Evolutionary conservation across 2,329 filamentous ascomycete species (phyloP).

Genomic region (Paracamarosporium sp.): DNA sequence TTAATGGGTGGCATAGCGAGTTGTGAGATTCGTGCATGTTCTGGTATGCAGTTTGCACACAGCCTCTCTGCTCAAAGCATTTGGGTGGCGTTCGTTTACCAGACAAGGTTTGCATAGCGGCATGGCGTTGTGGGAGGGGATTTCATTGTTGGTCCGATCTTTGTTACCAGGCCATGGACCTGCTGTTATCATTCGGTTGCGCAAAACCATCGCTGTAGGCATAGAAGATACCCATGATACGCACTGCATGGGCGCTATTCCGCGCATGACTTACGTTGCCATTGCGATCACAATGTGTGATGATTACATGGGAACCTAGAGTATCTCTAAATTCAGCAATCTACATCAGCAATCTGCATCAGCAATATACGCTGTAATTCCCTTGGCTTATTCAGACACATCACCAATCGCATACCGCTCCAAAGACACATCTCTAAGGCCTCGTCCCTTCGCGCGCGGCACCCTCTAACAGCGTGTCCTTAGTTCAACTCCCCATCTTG

Average conservation of each 20-base stretch:
- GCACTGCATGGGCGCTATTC: not conserved
- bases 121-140: not conserved
- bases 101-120: not conserved
- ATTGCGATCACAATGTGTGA: no score
- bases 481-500: not conserved
- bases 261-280: no score
- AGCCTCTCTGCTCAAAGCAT: not conserved
- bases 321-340: no score
- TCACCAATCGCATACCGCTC: not conserved
- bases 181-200: not conserved
- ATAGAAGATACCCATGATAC: not conserved
- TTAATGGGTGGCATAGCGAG: not conserved
- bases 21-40: no score
- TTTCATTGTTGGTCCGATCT: not conserved
- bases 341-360: no score
- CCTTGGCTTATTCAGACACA: not conserved
- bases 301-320: no score
- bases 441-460: not conserved
- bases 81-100: not conserved
- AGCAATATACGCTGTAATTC: no score
- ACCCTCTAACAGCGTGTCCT: not conserved
- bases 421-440: not conserved
- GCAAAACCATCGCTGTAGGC: not conserved
- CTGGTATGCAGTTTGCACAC: not conserved
- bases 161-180: not conserved